These are phyloP conservation scores for Acacia concinna DNA, from an alignment of 331 rosid genomes.

Conservation along the genomic window DNA sequence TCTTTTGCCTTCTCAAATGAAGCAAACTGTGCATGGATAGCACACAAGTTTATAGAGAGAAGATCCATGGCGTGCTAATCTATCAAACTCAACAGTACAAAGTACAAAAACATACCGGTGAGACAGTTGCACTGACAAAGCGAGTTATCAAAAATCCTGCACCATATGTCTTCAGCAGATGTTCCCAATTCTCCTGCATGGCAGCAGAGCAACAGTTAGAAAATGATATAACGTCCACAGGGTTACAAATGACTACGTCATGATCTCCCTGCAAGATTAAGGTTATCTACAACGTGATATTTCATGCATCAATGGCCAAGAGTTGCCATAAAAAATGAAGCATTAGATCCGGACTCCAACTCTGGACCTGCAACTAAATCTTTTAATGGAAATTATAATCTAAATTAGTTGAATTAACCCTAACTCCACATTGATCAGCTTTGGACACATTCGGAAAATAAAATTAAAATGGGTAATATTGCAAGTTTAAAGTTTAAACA, in stretches of 20 bases:
- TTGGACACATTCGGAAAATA: constrained; percentile 15
- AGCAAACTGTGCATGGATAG: constrained; percentile 72
- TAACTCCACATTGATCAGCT: constrained; percentile 13
- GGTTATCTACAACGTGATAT: not conserved
- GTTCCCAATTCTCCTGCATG: constrained; percentile 73
- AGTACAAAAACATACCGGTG: constrained; percentile 66
- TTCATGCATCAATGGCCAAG: not conserved
- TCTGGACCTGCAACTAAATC: not conserved
- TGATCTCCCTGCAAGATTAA: constrained; percentile 17
- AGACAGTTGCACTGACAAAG: constrained; percentile 69
- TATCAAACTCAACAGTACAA: constrained; percentile 18
- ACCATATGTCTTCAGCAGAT: constrained; percentile 60
- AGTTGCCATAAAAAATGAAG: not conserved
- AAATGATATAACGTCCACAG: not conserved
- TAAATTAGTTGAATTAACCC: constrained; percentile 9
- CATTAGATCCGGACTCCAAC: not conserved
- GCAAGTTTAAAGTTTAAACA: not conserved
- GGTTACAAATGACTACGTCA: not conserved
- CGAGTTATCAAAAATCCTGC: constrained; percentile 71
- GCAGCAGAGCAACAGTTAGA: constrained; percentile 5
- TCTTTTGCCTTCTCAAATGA: constrained; percentile 77
- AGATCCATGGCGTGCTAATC: not conserved
- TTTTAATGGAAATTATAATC: constrained; percentile 1
- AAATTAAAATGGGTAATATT: constrained; percentile 7
- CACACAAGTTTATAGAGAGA: not conserved